Conservation (phyloP, 169 alveolate species). For the Plasmodium knowlesi region DNA sequence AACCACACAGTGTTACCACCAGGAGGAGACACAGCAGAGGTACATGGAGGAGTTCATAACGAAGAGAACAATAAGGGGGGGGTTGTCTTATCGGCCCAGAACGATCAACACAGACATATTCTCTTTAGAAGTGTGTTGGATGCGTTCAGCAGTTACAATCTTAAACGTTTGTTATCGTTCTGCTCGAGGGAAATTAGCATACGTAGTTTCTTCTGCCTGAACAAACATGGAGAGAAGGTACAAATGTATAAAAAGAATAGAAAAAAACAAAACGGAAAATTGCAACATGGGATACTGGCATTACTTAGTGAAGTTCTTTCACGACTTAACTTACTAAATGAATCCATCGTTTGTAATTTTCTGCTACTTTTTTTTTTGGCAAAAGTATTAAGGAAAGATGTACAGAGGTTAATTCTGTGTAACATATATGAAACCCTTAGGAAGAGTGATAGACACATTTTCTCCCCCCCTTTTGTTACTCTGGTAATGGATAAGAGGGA, state of each 20-base stretch:
- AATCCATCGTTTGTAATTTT: constrained; percentile 9
- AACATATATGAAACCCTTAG: constrained; percentile 40
- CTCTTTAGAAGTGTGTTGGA: not conserved
- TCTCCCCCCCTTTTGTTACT: constrained; percentile 46
- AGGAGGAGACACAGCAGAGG: not conserved
- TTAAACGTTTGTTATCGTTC: constrained; percentile 2
- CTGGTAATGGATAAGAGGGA: constrained; percentile 38
- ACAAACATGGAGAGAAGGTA: constrained; percentile 24
- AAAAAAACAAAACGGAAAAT: not conserved
- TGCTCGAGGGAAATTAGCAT: constrained; percentile 14
- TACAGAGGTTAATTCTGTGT: constrained; percentile 28
- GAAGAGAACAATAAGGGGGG: not conserved
- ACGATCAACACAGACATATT: not conserved
- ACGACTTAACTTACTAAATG: not conserved
- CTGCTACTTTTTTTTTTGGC: constrained; percentile 15
- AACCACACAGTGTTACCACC: not conserved
- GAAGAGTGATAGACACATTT: constrained; percentile 50
- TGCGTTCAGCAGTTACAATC: not conserved
- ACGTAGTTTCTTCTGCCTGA: constrained; percentile 13
- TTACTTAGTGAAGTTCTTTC: constrained; percentile 5
- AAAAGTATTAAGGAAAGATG: constrained; percentile 12
- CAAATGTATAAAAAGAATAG: constrained; percentile 23
- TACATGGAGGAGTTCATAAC: not conserved
- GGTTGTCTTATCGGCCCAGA: not conserved
- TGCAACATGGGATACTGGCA: constrained; percentile 29